Base-by-base conservation (phyloP, 2,329 filamentous ascomycete species). In the Coleophoma crateriformis region DNA sequence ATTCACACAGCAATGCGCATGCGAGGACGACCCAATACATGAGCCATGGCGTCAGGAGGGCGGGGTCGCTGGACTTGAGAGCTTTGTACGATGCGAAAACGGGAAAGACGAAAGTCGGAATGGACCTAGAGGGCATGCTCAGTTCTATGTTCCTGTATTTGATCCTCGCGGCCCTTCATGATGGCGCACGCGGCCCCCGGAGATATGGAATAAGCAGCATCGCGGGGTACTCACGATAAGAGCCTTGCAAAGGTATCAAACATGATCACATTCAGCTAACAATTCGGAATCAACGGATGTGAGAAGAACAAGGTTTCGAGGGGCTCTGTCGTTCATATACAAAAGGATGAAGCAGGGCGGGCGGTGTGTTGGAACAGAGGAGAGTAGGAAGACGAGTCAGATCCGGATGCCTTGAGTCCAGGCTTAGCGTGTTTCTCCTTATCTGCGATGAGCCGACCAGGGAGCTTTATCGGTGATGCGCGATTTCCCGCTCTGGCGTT, bases 1-100 rank as follows among this genome's bases (percentile, higher is more conserved):
- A 91, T 72, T 97, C 94, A 69, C 84, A 81, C 54, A 94, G 80
- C 50, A 91, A 77, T 61, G 85, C 82, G 67, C 88, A 85, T 53
- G 88, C 88, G 57, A 96, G 81, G 20, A 96, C 90, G 53, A 96
- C 90, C 87, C 92, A 99, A 79, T 97, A 99, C 87, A 97, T 97
- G 58, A 97, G 81, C 94, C 94, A 99, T 84, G 92, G 92, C 56
- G 89, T 89, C 52, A 96, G 79, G 65, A 95, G 84, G 35, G 89
- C 85, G 2, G 91, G 90, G 68, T 96, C 89, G 47, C 87, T 87
- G 14, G 90, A 91, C 72, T 94, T 92, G 64, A 99, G 86, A 45
- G 94, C 92, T 76, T 97, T 97, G 79, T 96, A 97, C 56, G 92
- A 96, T 58, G 92, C 91, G 72, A 96, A 97, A 56, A 96, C 83